A percentile compares a stretch with the other conserved stretches of the same genome.
Evolutionary conservation across 257 asterid genomes (phyloP).

Genomic region (Lithospermum erythrorhizon): DNA sequence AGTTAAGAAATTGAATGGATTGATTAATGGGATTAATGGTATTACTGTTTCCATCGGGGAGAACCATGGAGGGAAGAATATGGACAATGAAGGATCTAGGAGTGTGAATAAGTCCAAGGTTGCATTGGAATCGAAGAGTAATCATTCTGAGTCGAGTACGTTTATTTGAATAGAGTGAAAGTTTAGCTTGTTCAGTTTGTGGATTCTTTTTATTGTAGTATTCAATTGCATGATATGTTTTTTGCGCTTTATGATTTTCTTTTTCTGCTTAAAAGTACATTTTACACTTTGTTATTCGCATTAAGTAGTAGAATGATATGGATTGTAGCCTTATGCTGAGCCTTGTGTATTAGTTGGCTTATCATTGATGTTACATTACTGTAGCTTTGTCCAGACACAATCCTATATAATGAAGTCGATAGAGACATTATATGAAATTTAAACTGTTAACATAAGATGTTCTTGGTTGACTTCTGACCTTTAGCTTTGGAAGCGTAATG

Average conservation of each 20-base stretch:
- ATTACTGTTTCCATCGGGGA: slow-evolving; percentile 15
- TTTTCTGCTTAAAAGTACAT: no score
- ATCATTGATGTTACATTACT: no score
- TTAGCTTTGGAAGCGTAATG: no score
- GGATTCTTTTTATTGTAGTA: neutral
- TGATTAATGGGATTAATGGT: slow-evolving; percentile 20
- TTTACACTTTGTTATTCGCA: no score
- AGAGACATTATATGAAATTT: no score
- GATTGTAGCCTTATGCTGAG: neutral
- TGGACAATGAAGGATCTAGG: slow-evolving; percentile 17
- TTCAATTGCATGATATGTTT: neutral
- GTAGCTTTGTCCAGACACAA: no score
- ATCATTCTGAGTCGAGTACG: slow-evolving; percentile 46
- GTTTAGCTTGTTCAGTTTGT: neutral
- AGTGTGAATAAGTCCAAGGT: slow-evolving; percentile 20
- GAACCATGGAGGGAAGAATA: slow-evolving; percentile 15
- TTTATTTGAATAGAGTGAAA: slow-evolving; percentile 4
- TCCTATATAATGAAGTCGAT: no score
- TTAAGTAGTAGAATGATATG: neutral
- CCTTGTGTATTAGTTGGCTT: no score
- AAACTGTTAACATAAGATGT: no score
- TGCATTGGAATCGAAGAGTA: slow-evolving; percentile 19
- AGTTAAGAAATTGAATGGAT: slow-evolving; percentile 22
- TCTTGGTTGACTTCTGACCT: no score
- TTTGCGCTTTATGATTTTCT: neutral